These are phyloP conservation scores for Suhomyces chickasaworum DNA, from an alignment of 1,139 yeast species.

Conservation along the genomic window DNA sequence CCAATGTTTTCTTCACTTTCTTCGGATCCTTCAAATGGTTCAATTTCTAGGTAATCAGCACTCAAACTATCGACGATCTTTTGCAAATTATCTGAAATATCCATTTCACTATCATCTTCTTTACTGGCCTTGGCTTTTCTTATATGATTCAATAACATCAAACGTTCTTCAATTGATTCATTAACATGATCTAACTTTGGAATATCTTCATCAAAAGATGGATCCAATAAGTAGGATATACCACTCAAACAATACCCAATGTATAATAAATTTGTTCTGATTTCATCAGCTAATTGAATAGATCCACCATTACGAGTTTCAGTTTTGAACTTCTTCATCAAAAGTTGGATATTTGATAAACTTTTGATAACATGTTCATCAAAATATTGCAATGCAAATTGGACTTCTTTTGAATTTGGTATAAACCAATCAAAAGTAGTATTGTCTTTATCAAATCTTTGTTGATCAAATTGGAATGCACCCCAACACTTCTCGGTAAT, in stretches of 20 bases:
- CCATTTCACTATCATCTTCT: conserved; percentile 30
- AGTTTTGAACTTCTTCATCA: conserved; percentile 34
- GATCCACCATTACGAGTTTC: conserved; percentile 24
- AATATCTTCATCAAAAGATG: conserved; percentile 53
- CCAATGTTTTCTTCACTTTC: conserved; percentile 4
- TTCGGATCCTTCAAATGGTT: conserved; percentile 17
- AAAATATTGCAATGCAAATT: conserved; percentile 63
- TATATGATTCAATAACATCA: conserved; percentile 36
- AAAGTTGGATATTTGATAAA: conserved; percentile 42
- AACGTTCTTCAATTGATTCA: conserved; percentile 41
- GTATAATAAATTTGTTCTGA: conserved; percentile 57
- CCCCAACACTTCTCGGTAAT: conserved; percentile 70
- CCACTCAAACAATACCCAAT: conserved; percentile 72
- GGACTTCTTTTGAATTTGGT: conserved; percentile 60
- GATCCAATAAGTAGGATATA: conserved; percentile 73
- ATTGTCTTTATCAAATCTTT: conserved; percentile 42
- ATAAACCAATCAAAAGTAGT: conserved; percentile 72
- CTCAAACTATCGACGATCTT: conserved; percentile 44
- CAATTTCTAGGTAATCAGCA: conserved; percentile 19
- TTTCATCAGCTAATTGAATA: conserved; percentile 44
- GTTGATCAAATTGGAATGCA: conserved; percentile 58
- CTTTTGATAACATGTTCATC: conserved; percentile 50
- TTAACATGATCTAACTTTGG: conserved; percentile 39
- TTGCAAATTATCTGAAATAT: conserved; percentile 39
- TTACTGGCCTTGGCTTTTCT: conserved; percentile 27